Base-by-base conservation (phyloP, 495 filamentous ascomycete species). In the Penicillium parvum region DNA sequence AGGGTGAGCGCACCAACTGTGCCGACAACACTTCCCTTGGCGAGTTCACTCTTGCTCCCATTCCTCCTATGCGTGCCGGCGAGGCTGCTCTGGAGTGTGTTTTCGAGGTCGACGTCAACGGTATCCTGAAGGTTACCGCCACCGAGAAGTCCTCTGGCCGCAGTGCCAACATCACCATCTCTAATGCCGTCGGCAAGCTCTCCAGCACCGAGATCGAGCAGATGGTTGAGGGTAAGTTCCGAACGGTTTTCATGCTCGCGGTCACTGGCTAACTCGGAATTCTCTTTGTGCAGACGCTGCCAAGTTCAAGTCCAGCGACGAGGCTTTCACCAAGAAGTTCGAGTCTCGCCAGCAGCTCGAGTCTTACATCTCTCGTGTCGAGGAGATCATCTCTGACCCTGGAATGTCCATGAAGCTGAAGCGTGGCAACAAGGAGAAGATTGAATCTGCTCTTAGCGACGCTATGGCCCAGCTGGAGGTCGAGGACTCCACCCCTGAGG, bases 41-140 rank as follows among this genome's bases (percentile, higher is more conserved):
- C 61, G 94, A 99, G 73, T 99, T 99, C 74, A 97, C 92, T 47
- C 79, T 99, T 45, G 88, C 92, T 55, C 92, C 94, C 46, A 95
- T 97, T 50, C 92, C 92, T 39, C 90, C 80, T 9, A 96, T 96
- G 90, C 89, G 90, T 68, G 92, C 92, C 72, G 92, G 92, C 59
- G 94, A 99, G 64, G 88, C 92, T 53, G 91, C 95, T 55, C 83
- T 99, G 18, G 92, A 99, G 71, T 87, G 91, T 57, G 90, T 97
- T 63, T 97, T 99, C 71, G 92, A 99, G 75, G 92, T 99, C 63
- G 92, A 99, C 54, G 92, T 96, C 78, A 99, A 99, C 75, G 92
- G 92, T 83, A 97, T 99, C 68, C 84, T 99, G 60, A 99, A 99
- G 82, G 92, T 99, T 55, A 99, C 94, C 52, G 92, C 92, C 51